These are phyloP conservation scores for Trichoderma brevicompactum DNA, from an alignment of 2,329 filamentous ascomycete genomes.

Conservation along the genomic window DNA sequence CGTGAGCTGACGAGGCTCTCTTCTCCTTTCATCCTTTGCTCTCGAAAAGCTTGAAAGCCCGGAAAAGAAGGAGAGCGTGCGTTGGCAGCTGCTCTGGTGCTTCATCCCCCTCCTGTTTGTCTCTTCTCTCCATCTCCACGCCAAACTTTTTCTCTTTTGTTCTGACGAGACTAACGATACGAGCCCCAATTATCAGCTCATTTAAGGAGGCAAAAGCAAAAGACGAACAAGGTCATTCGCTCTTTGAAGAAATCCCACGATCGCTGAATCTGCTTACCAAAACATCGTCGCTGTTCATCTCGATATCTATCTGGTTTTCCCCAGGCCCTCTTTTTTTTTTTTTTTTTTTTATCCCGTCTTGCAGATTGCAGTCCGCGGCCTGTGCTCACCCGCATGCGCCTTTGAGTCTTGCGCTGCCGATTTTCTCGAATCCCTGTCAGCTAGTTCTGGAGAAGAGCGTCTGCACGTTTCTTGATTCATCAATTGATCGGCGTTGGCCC, in stretches of 20 bases:
- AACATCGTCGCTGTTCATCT: neutral
- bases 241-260: neutral
- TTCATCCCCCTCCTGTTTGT: neutral
- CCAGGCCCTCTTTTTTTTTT: neutral
- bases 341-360: neutral
- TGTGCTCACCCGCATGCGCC: conserved; percentile 16
- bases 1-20: conserved; percentile 2
- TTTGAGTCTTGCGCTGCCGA: neutral
- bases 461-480: conserved; percentile 7
- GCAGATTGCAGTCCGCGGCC: conserved; percentile 17
- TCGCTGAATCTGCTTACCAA: conserved; percentile 1
- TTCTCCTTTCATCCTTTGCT: neutral
- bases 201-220: neutral
- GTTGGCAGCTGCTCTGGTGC: neutral
- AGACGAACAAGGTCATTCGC: conserved; percentile 8
- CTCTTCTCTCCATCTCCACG: neutral
- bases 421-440: conserved; percentile 15
- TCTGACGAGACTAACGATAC: conserved; percentile 3
- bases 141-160: neutral
- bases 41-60: neutral
- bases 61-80: neutral
- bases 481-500: conserved; percentile 21
- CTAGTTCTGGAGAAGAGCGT: neutral
- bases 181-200: conserved; percentile 1
- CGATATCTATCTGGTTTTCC: neutral